These are phyloP conservation scores for Physcomitrellopsis africana DNA, from an alignment of 225 moss, liverwort and hornwort genomes.

Conservation along the genomic window DNA sequence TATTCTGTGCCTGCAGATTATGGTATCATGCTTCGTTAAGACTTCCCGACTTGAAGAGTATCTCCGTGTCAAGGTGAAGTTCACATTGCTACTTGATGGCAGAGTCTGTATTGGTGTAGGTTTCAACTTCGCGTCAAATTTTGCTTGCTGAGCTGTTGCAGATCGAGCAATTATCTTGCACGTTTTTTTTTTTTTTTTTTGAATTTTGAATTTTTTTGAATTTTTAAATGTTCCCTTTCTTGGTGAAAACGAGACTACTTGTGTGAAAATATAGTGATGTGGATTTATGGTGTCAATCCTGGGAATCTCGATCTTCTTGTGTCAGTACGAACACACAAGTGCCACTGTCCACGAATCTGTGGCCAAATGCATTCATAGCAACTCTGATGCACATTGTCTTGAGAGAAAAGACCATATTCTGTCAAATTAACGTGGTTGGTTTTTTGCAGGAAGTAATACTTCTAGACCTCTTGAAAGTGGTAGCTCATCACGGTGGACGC, in stretches of 20 bases:
- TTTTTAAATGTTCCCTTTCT: not conserved
- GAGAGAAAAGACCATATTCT: not conserved
- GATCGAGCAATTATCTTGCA: not conserved
- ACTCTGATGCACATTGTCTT: constrained; percentile 1
- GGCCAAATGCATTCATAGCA: not conserved
- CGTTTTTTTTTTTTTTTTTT: not conserved
- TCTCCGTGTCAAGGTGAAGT: constrained; percentile 73
- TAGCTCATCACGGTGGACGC: constrained; percentile 78
- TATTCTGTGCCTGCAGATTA: constrained; percentile 52
- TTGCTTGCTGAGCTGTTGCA: not conserved
- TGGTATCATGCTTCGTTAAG: constrained; percentile 89
- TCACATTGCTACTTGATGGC: not conserved
- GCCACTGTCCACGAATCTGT: not conserved
- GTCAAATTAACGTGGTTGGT: not conserved
- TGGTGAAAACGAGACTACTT: not conserved
- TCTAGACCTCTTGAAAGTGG: constrained; percentile 71
- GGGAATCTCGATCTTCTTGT: not conserved
- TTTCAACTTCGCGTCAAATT: not conserved
- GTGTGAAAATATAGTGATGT: constrained; percentile 17
- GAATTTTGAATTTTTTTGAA: too few relatives aligned
- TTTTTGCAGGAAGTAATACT: constrained; percentile 64
- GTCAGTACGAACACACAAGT: not conserved
- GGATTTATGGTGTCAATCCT: constrained; percentile 1
- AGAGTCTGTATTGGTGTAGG: not conserved
- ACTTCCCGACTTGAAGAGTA: constrained; percentile 85